A percentile compares a stretch with the other conserved stretches of the same genome.
phyloP scores from a whole-genome alignment of 352 stramenopile genomes.

The Pythium periplocum region DNA sequence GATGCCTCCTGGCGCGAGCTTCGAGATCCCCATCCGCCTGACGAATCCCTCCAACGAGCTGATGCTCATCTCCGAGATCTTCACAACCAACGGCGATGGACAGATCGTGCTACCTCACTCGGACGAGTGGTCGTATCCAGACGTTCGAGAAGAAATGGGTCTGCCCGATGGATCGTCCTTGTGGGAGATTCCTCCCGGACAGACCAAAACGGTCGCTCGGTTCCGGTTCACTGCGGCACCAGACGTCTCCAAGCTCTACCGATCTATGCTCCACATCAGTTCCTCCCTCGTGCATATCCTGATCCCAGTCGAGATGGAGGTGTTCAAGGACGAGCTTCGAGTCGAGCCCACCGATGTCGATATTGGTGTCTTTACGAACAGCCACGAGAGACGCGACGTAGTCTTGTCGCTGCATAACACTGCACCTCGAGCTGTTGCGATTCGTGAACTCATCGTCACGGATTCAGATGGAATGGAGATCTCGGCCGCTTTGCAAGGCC shows the following conservation, averaged over 20 bases:
- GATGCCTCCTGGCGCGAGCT: conserved; percentile 26
- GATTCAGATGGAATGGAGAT: conserved; percentile 25
- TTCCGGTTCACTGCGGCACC: conserved; percentile 21
- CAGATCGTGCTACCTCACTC: conserved; percentile 14
- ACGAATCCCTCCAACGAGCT: conserved; percentile 32
- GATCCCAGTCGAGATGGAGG: conserved; percentile 7
- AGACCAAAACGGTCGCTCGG: conserved; percentile 29
- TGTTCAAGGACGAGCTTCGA: conserved; percentile 4
- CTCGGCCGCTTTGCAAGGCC: conserved; percentile 23
- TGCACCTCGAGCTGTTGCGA: conserved; percentile 24
- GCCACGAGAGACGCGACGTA: conserved; percentile 6
- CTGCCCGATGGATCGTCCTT: background rate
- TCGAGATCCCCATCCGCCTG: conserved; percentile 31
- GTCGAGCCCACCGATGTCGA: conserved; percentile 12
- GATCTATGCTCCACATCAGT: background rate
- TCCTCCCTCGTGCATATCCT: conserved; percentile 2
- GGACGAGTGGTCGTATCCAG: background rate
- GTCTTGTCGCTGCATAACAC: conserved; percentile 30
- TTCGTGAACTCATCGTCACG: conserved; percentile 30
- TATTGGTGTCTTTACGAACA: conserved; percentile 11
- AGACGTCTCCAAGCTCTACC: background rate
- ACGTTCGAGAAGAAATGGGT: too few species aligned
- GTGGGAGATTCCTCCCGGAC: conserved; percentile 35
- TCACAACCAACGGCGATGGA: conserved; percentile 31
- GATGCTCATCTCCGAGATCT: conserved; percentile 47